Evolutionary conservation across 2,329 filamentous ascomycete genomes (phyloP).

Genomic region (Talaromyces sp.): DNA sequence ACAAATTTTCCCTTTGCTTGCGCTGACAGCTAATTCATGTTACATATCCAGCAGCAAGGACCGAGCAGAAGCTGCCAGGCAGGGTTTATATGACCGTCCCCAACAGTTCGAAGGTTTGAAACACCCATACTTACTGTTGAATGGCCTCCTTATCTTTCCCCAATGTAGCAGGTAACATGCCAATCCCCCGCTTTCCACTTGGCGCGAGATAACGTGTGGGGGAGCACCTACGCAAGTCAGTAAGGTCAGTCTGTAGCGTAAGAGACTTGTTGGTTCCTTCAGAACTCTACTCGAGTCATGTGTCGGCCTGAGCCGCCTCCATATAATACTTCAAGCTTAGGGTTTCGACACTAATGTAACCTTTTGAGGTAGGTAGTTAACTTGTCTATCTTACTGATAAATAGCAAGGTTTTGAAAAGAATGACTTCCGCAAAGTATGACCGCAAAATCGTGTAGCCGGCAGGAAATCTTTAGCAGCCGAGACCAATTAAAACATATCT

Average conservation of each 20-base stretch:
- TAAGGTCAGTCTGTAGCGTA: too few relatives aligned
- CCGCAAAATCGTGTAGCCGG: too few relatives aligned
- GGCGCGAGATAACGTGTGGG: neutral
- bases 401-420: too few relatives aligned
- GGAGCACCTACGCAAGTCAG: too few relatives aligned
- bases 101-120: too few relatives aligned
- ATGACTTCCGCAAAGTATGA: too few relatives aligned
- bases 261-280: too few relatives aligned
- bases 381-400: too few relatives aligned
- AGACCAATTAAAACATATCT: too few relatives aligned
- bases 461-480: too few relatives aligned
- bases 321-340: neutral
- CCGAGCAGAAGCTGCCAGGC: neutral
- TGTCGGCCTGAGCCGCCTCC: neutral
- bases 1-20: neutral
- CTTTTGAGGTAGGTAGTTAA: neutral
- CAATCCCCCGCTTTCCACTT: conserved; percentile 1
- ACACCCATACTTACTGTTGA: neutral
- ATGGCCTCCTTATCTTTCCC: neutral
- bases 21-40: neutral
- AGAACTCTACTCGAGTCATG: too few relatives aligned
- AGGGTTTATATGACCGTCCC: neutral
- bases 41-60: neutral
- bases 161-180: neutral
- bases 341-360: neutral